Evolutionary conservation across 148 eudicot genomes (phyloP).

Genomic region (Spergularia bocconei): DNA sequence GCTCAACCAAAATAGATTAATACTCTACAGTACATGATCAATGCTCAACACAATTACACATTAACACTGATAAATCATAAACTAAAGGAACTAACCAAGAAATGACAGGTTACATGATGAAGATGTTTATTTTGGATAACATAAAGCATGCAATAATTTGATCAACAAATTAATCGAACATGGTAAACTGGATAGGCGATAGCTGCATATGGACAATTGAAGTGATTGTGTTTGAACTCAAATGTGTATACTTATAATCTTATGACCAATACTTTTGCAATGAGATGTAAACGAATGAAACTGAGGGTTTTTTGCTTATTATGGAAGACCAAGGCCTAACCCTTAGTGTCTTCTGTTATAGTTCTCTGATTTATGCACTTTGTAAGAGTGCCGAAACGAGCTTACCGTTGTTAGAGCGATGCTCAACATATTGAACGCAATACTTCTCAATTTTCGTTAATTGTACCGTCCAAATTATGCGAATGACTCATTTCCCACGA

Average conservation of each 20-base stretch:
- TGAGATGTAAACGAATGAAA: constrained; percentile 48
- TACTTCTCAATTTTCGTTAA: too few species aligned
- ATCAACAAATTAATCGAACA: constrained; percentile 41
- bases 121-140: too few species aligned
- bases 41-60: too few species aligned
- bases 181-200: constrained; percentile 39
- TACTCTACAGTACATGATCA: too few species aligned
- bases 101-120: too few species aligned
- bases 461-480: too few species aligned
- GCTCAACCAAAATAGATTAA: too few species aligned
- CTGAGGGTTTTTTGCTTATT: constrained; percentile 47
- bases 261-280: constrained; percentile 48
- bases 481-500: too few species aligned
- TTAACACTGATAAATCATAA: too few species aligned
- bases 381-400: constrained; percentile 34
- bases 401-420: too few species aligned
- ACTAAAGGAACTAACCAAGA: too few species aligned
- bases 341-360: constrained; percentile 39
- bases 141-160: constrained; percentile 41
- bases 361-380: constrained; percentile 45
- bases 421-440: too few species aligned
- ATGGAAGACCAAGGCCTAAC: constrained; percentile 47
- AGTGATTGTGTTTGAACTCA: constrained; percentile 43
- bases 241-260: constrained; percentile 62
- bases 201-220: constrained; percentile 44